Evolutionary conservation across 2,329 filamentous ascomycete genomes (phyloP).

Genomic region (Phaeophleospora eucalypticola): DNA sequence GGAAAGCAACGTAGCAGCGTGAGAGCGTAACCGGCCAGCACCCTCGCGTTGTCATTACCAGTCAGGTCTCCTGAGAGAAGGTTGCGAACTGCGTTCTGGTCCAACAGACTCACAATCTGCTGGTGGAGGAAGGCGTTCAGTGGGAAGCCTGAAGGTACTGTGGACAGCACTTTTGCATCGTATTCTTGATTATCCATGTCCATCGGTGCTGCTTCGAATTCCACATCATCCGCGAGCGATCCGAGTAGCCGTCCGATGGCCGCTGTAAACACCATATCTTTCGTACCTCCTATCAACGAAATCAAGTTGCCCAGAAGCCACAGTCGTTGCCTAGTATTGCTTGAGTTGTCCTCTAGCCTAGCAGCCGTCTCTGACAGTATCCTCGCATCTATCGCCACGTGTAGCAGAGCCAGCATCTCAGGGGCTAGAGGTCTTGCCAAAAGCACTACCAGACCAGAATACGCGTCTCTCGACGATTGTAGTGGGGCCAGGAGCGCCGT

Average conservation of each 20-base stretch:
- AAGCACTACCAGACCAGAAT: conserved; percentile 27
- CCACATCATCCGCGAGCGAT: conserved; percentile 53
- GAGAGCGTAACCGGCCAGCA: conserved; percentile 80
- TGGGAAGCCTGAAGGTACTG: conserved; percentile 24
- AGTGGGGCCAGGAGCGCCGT: conserved; percentile 32
- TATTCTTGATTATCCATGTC: conserved; percentile 32
- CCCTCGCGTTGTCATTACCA: conserved; percentile 56
- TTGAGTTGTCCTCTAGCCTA: background rate
- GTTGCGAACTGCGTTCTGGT: conserved; percentile 66
- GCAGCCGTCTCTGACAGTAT: conserved; percentile 20
- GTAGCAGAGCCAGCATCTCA: conserved; percentile 25
- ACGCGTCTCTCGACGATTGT: conserved; percentile 20
- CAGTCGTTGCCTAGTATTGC: conserved; percentile 41
- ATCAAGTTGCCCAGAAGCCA: conserved; percentile 60
- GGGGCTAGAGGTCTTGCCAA: conserved; percentile 26
- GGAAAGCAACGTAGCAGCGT: conserved; percentile 84
- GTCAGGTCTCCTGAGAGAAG: conserved; percentile 29
- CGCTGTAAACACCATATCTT: conserved; percentile 46
- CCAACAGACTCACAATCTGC: conserved; percentile 67
- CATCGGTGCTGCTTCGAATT: conserved; percentile 42
- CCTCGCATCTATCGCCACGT: conserved; percentile 21
- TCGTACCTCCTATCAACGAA: conserved; percentile 30
- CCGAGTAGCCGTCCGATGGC: conserved; percentile 55
- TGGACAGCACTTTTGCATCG: conserved; percentile 45
- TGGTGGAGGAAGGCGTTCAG: conserved; percentile 54